Evolutionary conservation across 352 stramenopile species (phyloP), one percentile per base, ranked within the genome.

Genomic region (Globisporangium canariense): DNA sequence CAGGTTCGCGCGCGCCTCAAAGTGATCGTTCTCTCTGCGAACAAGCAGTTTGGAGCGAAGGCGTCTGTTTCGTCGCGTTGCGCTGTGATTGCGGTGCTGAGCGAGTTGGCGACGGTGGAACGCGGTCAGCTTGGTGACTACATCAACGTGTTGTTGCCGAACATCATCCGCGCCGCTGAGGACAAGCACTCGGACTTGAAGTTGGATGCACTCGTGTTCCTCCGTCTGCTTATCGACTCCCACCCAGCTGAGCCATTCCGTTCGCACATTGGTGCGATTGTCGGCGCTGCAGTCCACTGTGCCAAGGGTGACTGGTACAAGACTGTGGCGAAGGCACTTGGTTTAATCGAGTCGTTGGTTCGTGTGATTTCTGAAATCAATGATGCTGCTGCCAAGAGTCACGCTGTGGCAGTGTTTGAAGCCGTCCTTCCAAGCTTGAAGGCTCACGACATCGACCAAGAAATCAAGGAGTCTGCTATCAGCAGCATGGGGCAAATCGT

Each of bases 251-350:
- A 74, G 14, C 69, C 89, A 43, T 90, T 99, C 45, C 81, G 86
- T 52, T 75, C 86, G 41, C 85, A 94, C 58, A 70, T 98, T 47
- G 53, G 73, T 25, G 71, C 85, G 10, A 72, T 99, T 2, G 83
- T 98, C 4, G 75, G 83, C 10, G 78, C 97, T 51, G 83, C 98
- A 22, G 91, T 96, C 16, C 77, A 88, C 36, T 93, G 87, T 53
- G 94, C 97, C 1, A 79, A 91, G 55, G 97, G 98, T 55, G 96
- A 99, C 58, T 99, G 97, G 97, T 99, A 99, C 83, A 99, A 99
- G 83, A 97, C 98, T 5, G 98, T 98, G 34, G 89, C 96, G 22
- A 98, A 99, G 72, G 88, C 95, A 3, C 74, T 99, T 58, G 81
- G 89, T 38, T 70, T 98, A n/a, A 91, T 99, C 53, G 84, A 94